Conservation (phyloP, 2,329 filamentous ascomycete species). For the Hymenoscyphus repandus region DNA sequence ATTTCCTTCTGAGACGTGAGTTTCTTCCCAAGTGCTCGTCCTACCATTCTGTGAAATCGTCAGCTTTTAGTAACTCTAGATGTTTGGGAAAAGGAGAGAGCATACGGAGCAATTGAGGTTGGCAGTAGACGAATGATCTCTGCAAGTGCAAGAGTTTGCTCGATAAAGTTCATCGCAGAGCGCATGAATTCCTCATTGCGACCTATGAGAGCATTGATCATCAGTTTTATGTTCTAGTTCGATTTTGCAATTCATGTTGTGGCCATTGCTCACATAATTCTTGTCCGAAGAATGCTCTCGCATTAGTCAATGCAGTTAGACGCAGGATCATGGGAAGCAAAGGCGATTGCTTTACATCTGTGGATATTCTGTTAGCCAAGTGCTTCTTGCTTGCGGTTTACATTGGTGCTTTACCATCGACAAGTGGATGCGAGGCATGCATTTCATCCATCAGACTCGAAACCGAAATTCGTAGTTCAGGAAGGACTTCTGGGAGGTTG, state of each 20-base stretch:
- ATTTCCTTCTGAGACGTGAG: constrained; percentile 2
- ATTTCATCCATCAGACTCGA: neutral
- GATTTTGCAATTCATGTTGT: neutral
- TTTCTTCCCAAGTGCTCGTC: neutral
- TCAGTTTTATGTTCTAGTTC: too few relatives aligned
- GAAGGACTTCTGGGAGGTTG: constrained; percentile 10
- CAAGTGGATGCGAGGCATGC: neutral
- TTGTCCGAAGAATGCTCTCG: constrained; percentile 1
- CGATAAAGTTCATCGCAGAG: constrained; percentile 1
- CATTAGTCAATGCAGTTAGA: neutral
- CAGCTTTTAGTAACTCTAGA: neutral
- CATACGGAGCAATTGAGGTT: constrained; percentile 4
- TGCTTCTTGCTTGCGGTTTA: neutral
- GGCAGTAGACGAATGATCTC: constrained; percentile 8
- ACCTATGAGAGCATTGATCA: neutral
- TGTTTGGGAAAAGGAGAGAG: neutral
- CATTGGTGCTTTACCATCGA: neutral
- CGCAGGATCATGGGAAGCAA: neutral
- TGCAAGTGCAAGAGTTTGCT: constrained; percentile 3
- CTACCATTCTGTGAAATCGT: constrained; percentile 4
- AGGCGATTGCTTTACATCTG: neutral
- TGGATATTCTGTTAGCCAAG: neutral
- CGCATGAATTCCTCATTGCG: constrained; percentile 7
- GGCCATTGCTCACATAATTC: neutral
- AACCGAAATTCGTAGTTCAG: neutral